Percentiles rank a stretch among this genome's conserved stretches.
Conservation (phyloP, 768 basidiomycete genomes). For the Auricularia heimuer region DNA sequence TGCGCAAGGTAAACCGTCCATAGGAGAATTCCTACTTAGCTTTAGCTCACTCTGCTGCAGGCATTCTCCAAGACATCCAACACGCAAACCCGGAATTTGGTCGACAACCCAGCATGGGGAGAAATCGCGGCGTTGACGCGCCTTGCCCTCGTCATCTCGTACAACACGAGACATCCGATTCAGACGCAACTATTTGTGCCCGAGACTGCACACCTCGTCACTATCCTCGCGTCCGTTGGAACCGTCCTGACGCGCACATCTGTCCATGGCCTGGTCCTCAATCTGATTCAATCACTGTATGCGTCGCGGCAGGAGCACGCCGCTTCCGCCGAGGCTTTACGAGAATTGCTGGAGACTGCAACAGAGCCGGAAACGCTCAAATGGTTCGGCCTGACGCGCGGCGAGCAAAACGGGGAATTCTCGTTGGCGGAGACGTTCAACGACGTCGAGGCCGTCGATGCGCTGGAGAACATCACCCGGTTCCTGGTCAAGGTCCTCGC, state of each 20-base stretch:
- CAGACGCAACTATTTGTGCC: constrained; percentile 74
- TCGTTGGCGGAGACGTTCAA: constrained; percentile 41
- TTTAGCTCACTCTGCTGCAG: constrained; percentile 24
- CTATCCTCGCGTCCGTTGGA: constrained; percentile 68
- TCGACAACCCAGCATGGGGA: constrained; percentile 66
- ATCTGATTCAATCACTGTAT: constrained; percentile 71
- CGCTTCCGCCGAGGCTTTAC: constrained; percentile 43
- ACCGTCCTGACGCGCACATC: constrained; percentile 66
- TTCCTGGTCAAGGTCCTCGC: constrained; percentile 31
- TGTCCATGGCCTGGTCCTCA: constrained; percentile 72
- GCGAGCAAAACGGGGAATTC: constrained; percentile 62
- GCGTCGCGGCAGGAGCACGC: constrained; percentile 49
- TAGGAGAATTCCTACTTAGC: neutral
- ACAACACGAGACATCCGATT: constrained; percentile 50
- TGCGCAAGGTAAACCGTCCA: constrained; percentile 54
- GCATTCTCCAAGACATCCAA: constrained; percentile 64
- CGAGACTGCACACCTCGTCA: constrained; percentile 71
- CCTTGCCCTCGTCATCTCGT: constrained; percentile 61
- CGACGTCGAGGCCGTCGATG: constrained; percentile 49
- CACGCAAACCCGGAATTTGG: constrained; percentile 49
- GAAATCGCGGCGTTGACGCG: constrained; percentile 76
- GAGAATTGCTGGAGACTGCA: constrained; percentile 51
- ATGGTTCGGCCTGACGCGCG: constrained; percentile 63
- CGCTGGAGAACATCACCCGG: constrained; percentile 52
- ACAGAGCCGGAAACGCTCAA: constrained; percentile 46